Evolutionary conservation across 768 basidiomycete genomes (phyloP), one percentile per base, ranked within the genome.

Genomic region (Mrakia hoshinonis): DNA sequence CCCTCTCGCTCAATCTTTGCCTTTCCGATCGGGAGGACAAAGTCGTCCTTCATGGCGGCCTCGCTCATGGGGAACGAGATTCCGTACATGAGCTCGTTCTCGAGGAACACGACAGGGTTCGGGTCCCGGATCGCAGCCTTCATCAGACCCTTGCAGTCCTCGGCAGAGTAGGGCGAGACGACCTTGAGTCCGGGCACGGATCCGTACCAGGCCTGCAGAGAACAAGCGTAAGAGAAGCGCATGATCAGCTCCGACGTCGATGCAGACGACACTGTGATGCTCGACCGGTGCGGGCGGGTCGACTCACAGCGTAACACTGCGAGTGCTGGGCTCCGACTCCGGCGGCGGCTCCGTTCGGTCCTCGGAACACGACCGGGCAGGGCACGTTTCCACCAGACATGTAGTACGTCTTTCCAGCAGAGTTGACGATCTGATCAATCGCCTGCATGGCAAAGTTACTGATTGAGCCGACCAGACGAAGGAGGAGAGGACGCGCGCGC

Each of bases 401-500:
- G 86, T 99, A 99, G 82, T 97, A 94, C 4, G 96, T 99, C 84
- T 98, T 99, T 73, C 92, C 96, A 69, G 90, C 96, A n/a, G 96
- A 98, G 85, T 99, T 99, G 81, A 99, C 92, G 74, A 99, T 99
- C 79, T 99, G 96, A 83, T 99, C 96, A 80, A 99, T 98, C 71
- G 96, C 94, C 80, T 83, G 80, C 26, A 67, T 60, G 31, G 68
- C 26, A n/a, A 24, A 38, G 18, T 12, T 65, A 22, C 20, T 22
- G 36, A 36, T 12, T 1, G 18, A 31, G 34, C 11, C 15, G 34
- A 10, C 36, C 22, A 24, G 24, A 31, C 38, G 4, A 3, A 34
- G 34, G 20, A 12, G 26, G 43, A 65, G n/a, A 26, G 29, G 15
- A 39, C 29, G 61, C 43, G 36, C n/a, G 43, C 6, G 36, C 29